Conservation (phyloP, 78 protist species). For the Dictyostelium discoideum region dicty_2.7 NC_007091.3:2776501-2777000, state of each 20-base stretch:
- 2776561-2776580: slow-evolving; percentile 91
- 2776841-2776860: slow-evolving; percentile 27
- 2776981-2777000: slow-evolving; percentile 93
- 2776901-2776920: slow-evolving; percentile 88
- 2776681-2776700: slow-evolving; percentile 54
- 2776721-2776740: slow-evolving; percentile 90
- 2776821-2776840: slow-evolving; percentile 16
- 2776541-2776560: slow-evolving; percentile 97
- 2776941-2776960: slow-evolving; percentile 92
- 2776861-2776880: slow-evolving; percentile 36
- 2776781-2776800: slow-evolving; percentile 91
- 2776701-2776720: slow-evolving; percentile 59
- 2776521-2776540: slow-evolving; percentile 80
- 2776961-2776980: slow-evolving; percentile 85
- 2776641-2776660: slow-evolving; percentile 86
- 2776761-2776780: slow-evolving; percentile 95
- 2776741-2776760: slow-evolving; percentile 97
- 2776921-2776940: slow-evolving; percentile 96
- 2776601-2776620: slow-evolving; percentile 93
- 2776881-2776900: slow-evolving; percentile 45
- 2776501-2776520: slow-evolving; percentile 88
- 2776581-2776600: slow-evolving; percentile 97
- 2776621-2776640: slow-evolving; percentile 63
- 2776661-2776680: slow-evolving; percentile 67
- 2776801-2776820: slow-evolving; percentile 62